Base-by-base conservation (phyloP, 2,329 filamentous ascomycete genomes). In the Fusarium annulatum region DNA sequence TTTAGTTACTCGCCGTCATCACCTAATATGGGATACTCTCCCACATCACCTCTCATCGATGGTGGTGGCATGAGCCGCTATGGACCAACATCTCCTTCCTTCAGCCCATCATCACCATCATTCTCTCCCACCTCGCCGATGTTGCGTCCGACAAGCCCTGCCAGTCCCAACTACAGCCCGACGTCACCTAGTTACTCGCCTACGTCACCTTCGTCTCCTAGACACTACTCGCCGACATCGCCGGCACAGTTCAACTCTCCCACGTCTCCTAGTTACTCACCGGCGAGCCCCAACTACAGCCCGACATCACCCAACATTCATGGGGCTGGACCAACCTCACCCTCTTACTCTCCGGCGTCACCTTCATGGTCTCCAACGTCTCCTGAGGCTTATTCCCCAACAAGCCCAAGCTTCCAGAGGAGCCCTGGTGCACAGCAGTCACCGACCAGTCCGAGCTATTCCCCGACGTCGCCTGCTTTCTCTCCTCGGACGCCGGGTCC, bases 331-430 rank as follows among this genome's bases (percentile, higher is more conserved):
- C 75, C 86, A 16, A 86, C 88, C 38, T 88, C 90, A 71, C 89
- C 87, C n/a, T 87, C 86, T 8, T 93, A 92, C 82, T 90, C 88
- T 38, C 92, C 92, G 52, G 91, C 91, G 18, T 94, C 92, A 56
- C 93, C 92, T n/a, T 89, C 88, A 30, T 95, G 93, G 85, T 95
- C 93, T 64, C 93, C 94, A 6, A 93, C 92, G 11, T 95, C 93
- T 45, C 89, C 89, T 18, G 86, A 87, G 69, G 85, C 86, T 5
- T 91, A 91, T 83, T 91, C 89, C 55, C 89, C 90, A 9, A 91
- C 89, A 48, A 91, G 89, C 76, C 90, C 90, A 36, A 85, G 85
- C 67, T 91, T 89, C 87, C 85, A 87, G 75, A 85, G 85, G 69
- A 86, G 86, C 73, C 85, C 86, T 61, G 86, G 89, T 76, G 82